Percentiles rank a stretch among this genome's conserved stretches.
These are phyloP conservation scores for Leccinum fuscescens DNA, from an alignment of 1,284 basidiomycete species.

Conservation along the genomic window DNA sequence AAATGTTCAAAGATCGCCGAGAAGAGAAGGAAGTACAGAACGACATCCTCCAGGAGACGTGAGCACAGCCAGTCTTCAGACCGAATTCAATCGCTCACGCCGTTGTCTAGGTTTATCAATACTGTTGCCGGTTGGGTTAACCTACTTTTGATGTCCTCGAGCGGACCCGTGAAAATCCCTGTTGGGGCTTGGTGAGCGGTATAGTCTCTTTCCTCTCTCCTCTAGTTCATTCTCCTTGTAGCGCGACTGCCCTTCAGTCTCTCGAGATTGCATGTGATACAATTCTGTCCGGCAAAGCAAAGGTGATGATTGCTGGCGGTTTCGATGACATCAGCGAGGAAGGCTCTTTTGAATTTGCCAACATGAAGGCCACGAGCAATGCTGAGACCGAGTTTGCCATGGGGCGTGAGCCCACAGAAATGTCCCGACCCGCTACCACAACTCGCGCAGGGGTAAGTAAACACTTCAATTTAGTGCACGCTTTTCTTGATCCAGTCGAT, in stretches of 20 bases:
- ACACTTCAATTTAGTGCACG: constrained; percentile 1
- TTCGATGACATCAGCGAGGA: constrained; percentile 98
- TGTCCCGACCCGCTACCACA: constrained; percentile 96
- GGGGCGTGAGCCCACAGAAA: constrained; percentile 97
- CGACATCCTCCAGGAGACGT: constrained; percentile 98
- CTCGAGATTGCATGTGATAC: constrained; percentile 98
- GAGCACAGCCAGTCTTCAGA: constrained; percentile 29
- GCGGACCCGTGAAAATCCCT: constrained; percentile 97
- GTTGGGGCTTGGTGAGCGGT: constrained; percentile 89
- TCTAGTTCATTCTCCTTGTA: constrained; percentile 31
- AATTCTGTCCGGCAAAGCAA: constrained; percentile 92
- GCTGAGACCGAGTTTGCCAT: constrained; percentile 96
- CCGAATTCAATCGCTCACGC: constrained; percentile 17
- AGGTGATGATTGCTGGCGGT: constrained; percentile 98
- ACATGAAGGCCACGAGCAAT: constrained; percentile 99
- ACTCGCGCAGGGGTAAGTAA: constrained; percentile 83
- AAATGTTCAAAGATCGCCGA: constrained; percentile 98
- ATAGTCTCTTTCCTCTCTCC: neutral
- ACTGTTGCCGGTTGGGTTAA: constrained; percentile 98
- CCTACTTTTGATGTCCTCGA: constrained; percentile 88
- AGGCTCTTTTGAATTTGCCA: constrained; percentile 95
- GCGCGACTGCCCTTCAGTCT: constrained; percentile 95
- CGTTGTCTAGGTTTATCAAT: constrained; percentile 80
- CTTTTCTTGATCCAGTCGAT: constrained; percentile 18
- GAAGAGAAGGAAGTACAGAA: constrained; percentile 98